Evolutionary conservation across 2,329 filamentous ascomycete species (phyloP).

Genomic region (Penicillium verrucosum): DNA sequence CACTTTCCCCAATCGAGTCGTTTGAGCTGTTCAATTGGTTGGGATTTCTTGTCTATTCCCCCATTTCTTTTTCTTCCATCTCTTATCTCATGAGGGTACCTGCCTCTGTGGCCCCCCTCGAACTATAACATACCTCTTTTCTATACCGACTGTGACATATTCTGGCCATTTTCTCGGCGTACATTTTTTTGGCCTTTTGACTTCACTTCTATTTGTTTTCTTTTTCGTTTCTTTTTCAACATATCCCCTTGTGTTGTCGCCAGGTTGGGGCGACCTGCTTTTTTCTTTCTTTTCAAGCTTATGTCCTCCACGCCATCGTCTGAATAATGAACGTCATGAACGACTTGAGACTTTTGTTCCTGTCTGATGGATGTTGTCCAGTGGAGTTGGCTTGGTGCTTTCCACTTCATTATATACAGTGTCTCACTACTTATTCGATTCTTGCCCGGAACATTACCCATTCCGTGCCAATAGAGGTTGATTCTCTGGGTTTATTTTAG

Average conservation of each 20-base stretch:
- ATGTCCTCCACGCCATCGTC: slow-evolving; percentile 21
- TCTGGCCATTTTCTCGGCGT: slow-evolving; percentile 12
- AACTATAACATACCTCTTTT: background rate
- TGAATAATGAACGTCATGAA: slow-evolving; percentile 24
- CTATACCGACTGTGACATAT: slow-evolving; percentile 13
- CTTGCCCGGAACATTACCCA: background rate
- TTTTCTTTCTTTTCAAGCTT: slow-evolving; percentile 5
- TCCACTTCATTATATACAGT: slow-evolving; percentile 18
- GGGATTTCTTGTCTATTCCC: background rate
- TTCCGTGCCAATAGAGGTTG: slow-evolving; percentile 5
- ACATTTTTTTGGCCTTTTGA: slow-evolving; percentile 9
- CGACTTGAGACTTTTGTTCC: slow-evolving; percentile 6
- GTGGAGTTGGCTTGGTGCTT: slow-evolving; percentile 8
- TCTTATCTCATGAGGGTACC: background rate
- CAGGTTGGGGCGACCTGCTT: slow-evolving; percentile 7
- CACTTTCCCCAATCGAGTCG: background rate
- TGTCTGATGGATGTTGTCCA: slow-evolving; percentile 7
- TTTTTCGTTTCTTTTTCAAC: slow-evolving; percentile 1
- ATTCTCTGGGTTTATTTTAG: background rate
- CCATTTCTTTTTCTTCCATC: background rate
- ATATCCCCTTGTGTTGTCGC: slow-evolving; percentile 13
- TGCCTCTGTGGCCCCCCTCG: background rate
- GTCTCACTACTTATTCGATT: slow-evolving; percentile 7
- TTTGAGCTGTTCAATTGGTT: background rate
- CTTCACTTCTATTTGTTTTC: slow-evolving; percentile 1